These are phyloP conservation scores for Mytilinidion resinicola DNA, from an alignment of 495 filamentous ascomycete genomes.

Conservation along the genomic window DNA sequence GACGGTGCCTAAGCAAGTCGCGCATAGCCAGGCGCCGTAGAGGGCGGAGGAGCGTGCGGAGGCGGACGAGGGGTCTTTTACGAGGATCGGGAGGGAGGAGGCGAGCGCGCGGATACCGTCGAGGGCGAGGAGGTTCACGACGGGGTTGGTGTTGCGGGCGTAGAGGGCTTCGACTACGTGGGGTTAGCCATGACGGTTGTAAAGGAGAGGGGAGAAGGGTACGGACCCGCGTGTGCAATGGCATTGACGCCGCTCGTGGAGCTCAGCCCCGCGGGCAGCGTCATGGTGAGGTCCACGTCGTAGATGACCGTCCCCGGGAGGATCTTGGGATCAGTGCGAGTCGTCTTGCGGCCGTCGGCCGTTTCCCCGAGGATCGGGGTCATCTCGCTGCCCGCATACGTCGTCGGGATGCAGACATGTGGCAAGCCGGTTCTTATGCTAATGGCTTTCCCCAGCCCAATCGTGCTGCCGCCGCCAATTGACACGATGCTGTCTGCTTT, in stretches of 20 bases:
- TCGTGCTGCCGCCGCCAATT: constrained; percentile 51
- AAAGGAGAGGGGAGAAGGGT: background rate
- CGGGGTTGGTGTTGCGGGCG: constrained; percentile 46
- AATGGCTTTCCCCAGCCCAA: constrained; percentile 62
- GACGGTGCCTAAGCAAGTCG: constrained; percentile 56
- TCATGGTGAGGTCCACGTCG: constrained; percentile 63
- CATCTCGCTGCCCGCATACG: constrained; percentile 66
- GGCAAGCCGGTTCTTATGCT: constrained; percentile 56
- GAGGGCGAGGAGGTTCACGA: constrained; percentile 27
- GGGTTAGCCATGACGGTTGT: background rate
- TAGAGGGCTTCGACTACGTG: constrained; percentile 58
- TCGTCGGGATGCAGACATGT: constrained; percentile 63
- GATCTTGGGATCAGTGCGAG: constrained; percentile 58
- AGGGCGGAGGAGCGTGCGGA: constrained; percentile 52
- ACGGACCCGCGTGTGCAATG: constrained; percentile 57
- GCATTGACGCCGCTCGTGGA: constrained; percentile 64
- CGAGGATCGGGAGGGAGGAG: constrained; percentile 50
- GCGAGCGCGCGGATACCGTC: constrained; percentile 27
- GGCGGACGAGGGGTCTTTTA: constrained; percentile 43
- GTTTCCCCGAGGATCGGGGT: constrained; percentile 65
- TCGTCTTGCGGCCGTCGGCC: constrained; percentile 56
- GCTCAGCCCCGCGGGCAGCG: constrained; percentile 52
- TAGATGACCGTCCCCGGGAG: constrained; percentile 62
- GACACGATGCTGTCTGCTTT: constrained; percentile 46
- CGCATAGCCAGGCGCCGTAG: constrained; percentile 64